Conservation (phyloP, 805 yeast genomes). For the Candida ovalis region DNA sequence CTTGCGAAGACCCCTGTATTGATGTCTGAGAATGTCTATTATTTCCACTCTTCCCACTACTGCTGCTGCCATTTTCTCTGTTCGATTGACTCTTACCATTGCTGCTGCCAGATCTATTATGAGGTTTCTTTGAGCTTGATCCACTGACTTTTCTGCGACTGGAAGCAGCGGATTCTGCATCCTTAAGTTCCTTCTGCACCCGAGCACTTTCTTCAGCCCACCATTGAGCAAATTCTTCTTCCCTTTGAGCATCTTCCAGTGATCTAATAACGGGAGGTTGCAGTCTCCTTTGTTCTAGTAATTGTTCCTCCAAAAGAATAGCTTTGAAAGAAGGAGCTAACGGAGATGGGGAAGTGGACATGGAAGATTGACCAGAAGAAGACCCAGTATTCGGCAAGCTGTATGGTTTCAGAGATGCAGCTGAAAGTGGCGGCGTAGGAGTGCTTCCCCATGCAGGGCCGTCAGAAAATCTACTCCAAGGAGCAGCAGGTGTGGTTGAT, state of each 20-base stretch:
- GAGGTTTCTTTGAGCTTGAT: not conserved
- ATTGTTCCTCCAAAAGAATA: slow-evolving; percentile 23
- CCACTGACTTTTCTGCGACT: not conserved
- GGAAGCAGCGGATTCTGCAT: slow-evolving; percentile 6
- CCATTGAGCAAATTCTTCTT: slow-evolving; percentile 84
- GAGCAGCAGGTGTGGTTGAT: not conserved
- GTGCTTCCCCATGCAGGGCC: not conserved
- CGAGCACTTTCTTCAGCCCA: slow-evolving; percentile 76
- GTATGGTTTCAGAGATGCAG: not conserved
- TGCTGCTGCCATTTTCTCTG: not conserved
- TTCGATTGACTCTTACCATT: not conserved
- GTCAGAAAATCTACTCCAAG: slow-evolving; percentile 6
- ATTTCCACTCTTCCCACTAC: not conserved
- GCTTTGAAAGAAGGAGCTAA: slow-evolving; percentile 27
- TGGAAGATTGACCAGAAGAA: not conserved
- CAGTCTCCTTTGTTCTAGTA: slow-evolving; percentile 24
- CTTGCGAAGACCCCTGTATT: not conserved
- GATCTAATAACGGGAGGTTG: slow-evolving; percentile 30
- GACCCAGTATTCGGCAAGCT: not conserved
- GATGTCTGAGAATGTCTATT: slow-evolving; percentile 2
- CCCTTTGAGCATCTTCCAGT: slow-evolving; percentile 70
- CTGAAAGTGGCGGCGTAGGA: not conserved
- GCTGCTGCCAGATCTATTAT: not conserved
- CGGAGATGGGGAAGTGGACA: slow-evolving; percentile 10
- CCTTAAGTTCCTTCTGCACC: slow-evolving; percentile 45